Evolutionary conservation across 1,284 basidiomycete genomes (phyloP).

Genomic region (Tremellales sp.): DNA sequence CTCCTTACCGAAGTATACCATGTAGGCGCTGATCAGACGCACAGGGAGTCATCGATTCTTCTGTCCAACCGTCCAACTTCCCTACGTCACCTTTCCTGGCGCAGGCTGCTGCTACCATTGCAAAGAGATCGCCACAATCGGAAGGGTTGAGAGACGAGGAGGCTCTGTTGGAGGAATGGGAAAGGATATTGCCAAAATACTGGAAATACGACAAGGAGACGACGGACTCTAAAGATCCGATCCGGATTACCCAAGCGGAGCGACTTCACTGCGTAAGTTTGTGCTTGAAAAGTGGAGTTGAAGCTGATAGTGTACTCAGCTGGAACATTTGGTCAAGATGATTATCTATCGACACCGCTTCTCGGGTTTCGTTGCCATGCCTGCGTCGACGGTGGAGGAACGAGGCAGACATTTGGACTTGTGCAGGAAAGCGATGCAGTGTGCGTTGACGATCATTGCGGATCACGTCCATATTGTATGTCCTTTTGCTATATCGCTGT

Average conservation of each 20-base stretch:
- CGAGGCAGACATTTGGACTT: conserved; percentile 44
- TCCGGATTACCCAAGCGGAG: conserved; percentile 80
- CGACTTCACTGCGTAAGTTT: conserved; percentile 62
- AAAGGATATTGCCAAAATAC: conserved; percentile 63
- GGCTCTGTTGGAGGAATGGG: conserved; percentile 70
- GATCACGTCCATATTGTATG: conserved; percentile 76
- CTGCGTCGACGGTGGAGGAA: conserved; percentile 47
- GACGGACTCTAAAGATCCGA: conserved; percentile 75
- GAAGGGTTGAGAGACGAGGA: conserved; percentile 75
- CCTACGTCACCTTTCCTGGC: conserved; percentile 48
- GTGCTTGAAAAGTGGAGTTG: background rate
- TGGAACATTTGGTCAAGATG: conserved; percentile 78
- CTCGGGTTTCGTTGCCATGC: conserved; percentile 48
- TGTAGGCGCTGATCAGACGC: background rate
- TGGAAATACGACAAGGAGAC: conserved; percentile 78
- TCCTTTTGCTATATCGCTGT: background rate
- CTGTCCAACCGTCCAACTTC: conserved; percentile 48
- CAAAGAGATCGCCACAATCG: conserved; percentile 45
- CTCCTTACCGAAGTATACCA: background rate
- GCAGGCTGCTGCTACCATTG: conserved; percentile 46
- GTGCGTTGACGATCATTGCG: conserved; percentile 60
- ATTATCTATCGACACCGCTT: conserved; percentile 51
- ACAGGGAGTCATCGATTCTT: conserved; percentile 53
- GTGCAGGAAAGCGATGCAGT: conserved; percentile 59
- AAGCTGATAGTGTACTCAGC: conserved; percentile 28